Conservation (phyloP, 1,139 yeast genomes). For the Suhomyces bokatorum region DNA sequence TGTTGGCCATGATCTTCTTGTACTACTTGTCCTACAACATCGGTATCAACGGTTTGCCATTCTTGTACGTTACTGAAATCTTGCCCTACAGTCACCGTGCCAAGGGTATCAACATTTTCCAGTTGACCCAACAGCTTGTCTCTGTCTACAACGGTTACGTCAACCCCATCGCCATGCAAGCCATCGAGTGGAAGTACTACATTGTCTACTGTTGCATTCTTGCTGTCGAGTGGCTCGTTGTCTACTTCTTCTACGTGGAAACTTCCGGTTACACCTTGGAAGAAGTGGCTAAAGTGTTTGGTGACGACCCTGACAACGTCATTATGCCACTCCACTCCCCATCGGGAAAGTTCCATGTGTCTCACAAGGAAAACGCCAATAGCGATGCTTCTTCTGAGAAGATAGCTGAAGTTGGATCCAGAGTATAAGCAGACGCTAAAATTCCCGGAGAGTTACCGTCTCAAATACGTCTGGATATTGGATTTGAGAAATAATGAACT, state of each 20-base stretch:
- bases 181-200: slow-evolving; percentile 60
- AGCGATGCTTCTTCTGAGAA: slow-evolving; percentile 3
- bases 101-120: slow-evolving; percentile 40
- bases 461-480: neutral
- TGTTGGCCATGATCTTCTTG: slow-evolving; percentile 49
- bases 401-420: neutral
- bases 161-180: slow-evolving; percentile 61
- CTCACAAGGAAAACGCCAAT: slow-evolving; percentile 5
- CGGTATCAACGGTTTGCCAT: slow-evolving; percentile 44
- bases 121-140: slow-evolving; percentile 30
- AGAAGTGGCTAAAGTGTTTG: slow-evolving; percentile 52
- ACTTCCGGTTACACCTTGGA: slow-evolving; percentile 56
- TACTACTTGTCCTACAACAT: slow-evolving; percentile 40
- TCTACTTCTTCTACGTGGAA: slow-evolving; percentile 48
- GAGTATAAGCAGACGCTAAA: neutral
- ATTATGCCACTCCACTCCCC: slow-evolving; percentile 3
- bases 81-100: slow-evolving; percentile 48
- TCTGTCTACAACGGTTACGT: slow-evolving; percentile 46
- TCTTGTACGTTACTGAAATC: slow-evolving; percentile 42
- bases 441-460: neutral
- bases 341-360: slow-evolving; percentile 6
- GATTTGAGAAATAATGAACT: slow-evolving; percentile 1
- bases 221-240: slow-evolving; percentile 37
- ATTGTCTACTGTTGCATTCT: slow-evolving; percentile 50
- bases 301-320: slow-evolving; percentile 30